phyloP scores from a whole-genome alignment of 257 asterid genomes.

The Plantago ovata region DNA sequence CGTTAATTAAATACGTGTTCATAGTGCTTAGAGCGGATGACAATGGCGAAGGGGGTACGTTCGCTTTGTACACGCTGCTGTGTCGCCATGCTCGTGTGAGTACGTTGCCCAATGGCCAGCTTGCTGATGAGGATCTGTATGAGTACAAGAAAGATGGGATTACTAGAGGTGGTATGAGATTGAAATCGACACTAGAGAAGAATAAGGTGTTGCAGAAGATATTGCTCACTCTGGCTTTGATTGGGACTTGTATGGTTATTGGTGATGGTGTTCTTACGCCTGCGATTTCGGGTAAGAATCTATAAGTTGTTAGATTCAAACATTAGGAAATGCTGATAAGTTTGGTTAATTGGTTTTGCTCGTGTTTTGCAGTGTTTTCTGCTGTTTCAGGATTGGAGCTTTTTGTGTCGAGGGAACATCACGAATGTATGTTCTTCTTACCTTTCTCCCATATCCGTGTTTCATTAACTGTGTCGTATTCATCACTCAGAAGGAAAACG shows the following conservation, averaged over 20 bases:
- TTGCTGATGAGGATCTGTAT: slow-evolving; percentile 84
- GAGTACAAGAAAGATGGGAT: slow-evolving; percentile 70
- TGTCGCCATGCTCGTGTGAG: slow-evolving; percentile 89
- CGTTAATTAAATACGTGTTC: slow-evolving; percentile 80
- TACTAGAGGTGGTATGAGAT: slow-evolving; percentile 49
- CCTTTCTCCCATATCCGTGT: slow-evolving; percentile 2
- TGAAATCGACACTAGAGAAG: slow-evolving; percentile 75
- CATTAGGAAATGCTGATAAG: neutral
- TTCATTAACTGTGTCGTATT: neutral
- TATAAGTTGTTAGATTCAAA: neutral
- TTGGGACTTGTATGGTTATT: slow-evolving; percentile 97
- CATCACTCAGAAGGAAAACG: neutral
- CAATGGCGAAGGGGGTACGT: slow-evolving; percentile 98
- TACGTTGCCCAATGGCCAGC: slow-evolving; percentile 83
- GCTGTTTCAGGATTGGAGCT: slow-evolving; percentile 98
- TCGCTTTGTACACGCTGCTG: slow-evolving; percentile 73
- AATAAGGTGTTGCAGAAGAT: slow-evolving; percentile 57
- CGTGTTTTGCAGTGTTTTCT: slow-evolving; percentile 72
- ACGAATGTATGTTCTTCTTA: slow-evolving; percentile 63
- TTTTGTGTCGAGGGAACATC: slow-evolving; percentile 72
- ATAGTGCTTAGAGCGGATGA: slow-evolving; percentile 89
- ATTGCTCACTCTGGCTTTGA: slow-evolving; percentile 70
- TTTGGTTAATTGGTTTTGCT: slow-evolving; percentile 18
- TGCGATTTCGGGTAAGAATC: slow-evolving; percentile 75
- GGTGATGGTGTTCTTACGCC: slow-evolving; percentile 98